These are phyloP conservation scores for Metschnikowia amazonensis DNA, from an alignment of 805 yeast genomes.

Conservation along the genomic window DNA sequence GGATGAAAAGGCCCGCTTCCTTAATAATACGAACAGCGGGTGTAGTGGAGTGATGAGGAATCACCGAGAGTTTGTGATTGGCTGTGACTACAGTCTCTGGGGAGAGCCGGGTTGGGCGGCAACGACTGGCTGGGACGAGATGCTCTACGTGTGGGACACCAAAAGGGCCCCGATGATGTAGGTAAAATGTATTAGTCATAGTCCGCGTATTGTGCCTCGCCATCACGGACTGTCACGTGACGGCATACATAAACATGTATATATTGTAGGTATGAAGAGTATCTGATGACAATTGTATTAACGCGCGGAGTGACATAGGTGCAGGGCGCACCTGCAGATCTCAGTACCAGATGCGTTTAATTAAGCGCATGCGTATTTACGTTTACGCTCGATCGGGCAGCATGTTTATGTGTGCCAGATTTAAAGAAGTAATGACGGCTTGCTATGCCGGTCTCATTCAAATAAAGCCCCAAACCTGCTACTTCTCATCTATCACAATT, in stretches of 20 bases:
- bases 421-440: not conserved
- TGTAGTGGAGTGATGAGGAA: constrained; percentile 54
- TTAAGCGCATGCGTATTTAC: constrained; percentile 5
- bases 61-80: constrained; percentile 88
- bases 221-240: not conserved
- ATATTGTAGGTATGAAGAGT: not conserved
- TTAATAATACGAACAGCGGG: constrained; percentile 43
- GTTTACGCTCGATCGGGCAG: constrained; percentile 6
- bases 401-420: constrained; percentile 1
- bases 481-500: not conserved
- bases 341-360: not conserved
- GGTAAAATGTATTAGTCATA: no score
- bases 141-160: constrained; percentile 85
- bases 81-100: constrained; percentile 95
- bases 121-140: constrained; percentile 95
- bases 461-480: not conserved
- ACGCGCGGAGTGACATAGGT: not conserved
- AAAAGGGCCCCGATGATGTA: constrained; percentile 28
- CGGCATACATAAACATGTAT: not conserved
- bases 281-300: not conserved
- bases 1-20: constrained; percentile 50
- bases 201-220: not conserved
- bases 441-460: not conserved
- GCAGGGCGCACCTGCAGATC: not conserved
- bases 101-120: constrained; percentile 96